phyloP scores from a whole-genome alignment of 371 early-diverging fungal species.

The Mortierella sp. region DNA sequence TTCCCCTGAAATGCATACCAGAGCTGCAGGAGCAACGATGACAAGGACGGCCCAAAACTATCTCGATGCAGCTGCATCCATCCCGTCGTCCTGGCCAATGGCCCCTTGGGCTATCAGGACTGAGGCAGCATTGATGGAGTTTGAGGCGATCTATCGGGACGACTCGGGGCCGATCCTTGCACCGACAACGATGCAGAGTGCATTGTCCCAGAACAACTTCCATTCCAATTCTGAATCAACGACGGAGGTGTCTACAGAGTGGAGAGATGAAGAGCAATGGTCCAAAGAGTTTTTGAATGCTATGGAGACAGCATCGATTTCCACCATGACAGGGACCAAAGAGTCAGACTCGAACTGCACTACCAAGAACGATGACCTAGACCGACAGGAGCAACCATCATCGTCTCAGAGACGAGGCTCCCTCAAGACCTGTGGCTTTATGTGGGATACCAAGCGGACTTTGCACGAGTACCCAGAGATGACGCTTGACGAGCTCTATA shows the following conservation, averaged over 20 bases:
- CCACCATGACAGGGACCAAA: no score
- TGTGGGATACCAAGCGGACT: slow-evolving; percentile 22
- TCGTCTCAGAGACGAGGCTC: slow-evolving; percentile 13
- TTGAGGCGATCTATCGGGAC: slow-evolving; percentile 17
- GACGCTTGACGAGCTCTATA: no score
- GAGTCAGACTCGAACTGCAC: no score
- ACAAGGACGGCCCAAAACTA: background rate
- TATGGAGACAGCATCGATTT: no score
- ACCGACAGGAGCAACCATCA: no score
- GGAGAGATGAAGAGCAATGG: slow-evolving; percentile 7
- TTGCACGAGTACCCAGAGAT: no score
- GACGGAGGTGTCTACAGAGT: background rate
- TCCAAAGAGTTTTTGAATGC: slow-evolving; percentile 15
- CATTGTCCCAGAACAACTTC: no score
- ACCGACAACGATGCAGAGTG: background rate
- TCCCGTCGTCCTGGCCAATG: slow-evolving; percentile 34
- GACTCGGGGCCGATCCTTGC: background rate
- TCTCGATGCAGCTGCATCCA: slow-evolving; percentile 12
- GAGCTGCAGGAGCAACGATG: no score
- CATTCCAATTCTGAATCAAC: background rate
- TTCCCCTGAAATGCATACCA: no score
- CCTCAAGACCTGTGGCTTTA: slow-evolving; percentile 43
- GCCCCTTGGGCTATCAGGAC: slow-evolving; percentile 41
- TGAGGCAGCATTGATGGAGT: slow-evolving; percentile 32
- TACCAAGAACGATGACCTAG: no score